Conservation (phyloP, 208 protist genomes). For the Crithidia acanthocephali region DNA sequence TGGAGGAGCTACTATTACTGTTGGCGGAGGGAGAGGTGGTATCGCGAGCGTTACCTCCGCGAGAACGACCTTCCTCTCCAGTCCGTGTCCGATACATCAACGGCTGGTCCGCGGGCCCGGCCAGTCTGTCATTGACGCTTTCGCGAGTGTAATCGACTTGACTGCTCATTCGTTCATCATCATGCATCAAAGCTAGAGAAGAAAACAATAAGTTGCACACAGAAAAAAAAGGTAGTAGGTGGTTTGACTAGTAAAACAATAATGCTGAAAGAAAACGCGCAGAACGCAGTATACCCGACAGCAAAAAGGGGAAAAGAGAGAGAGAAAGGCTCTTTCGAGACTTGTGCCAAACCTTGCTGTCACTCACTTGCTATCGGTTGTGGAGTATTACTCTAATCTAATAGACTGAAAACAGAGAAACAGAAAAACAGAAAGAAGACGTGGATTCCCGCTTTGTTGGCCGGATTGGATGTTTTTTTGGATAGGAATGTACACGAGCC, state of each 20-base stretch:
- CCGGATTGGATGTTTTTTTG: no score
- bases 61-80: conserved; percentile 12
- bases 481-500: no score
- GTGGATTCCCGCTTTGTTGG: no score
- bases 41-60: conserved; percentile 9
- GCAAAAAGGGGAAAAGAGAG: neutral
- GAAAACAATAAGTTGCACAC: neutral
- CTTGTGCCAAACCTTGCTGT: neutral
- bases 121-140: conserved; percentile 20
- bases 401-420: no score
- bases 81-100: conserved; percentile 12
- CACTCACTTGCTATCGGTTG: neutral
- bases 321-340: neutral
- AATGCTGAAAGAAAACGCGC: neutral
- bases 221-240: neutral
- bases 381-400: neutral
- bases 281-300: neutral
- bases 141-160: conserved; percentile 26
- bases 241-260: no score
- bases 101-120: neutral
- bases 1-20: conserved; percentile 10
- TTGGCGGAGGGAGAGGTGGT: conserved; percentile 7
- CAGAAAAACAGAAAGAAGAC: no score
- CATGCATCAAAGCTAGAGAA: conserved; percentile 19
- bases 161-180: conserved; percentile 33